Conservation (phyloP, 441 rosid species). For the Erodium moschatum region DNA sequence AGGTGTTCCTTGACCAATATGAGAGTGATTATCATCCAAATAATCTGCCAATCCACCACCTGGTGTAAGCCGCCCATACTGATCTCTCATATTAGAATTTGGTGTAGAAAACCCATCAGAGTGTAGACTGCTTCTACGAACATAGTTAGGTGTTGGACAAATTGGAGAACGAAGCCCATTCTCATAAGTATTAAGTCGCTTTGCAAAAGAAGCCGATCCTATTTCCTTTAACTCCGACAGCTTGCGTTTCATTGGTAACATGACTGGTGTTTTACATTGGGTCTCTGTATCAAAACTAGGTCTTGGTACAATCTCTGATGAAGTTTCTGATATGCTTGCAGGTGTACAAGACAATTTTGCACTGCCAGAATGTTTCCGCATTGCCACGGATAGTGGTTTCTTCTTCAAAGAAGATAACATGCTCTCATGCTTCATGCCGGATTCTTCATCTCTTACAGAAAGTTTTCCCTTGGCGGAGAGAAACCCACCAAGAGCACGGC, state of each 20-base stretch:
- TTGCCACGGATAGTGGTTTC: constrained; percentile 46
- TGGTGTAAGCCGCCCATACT: constrained; percentile 35
- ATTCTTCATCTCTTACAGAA: constrained; percentile 38
- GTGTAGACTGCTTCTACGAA: constrained; percentile 37
- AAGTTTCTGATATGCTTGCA: constrained; percentile 33
- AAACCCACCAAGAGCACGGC: constrained; percentile 66
- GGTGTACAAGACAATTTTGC: constrained; percentile 33
- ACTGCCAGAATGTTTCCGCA: constrained; percentile 32
- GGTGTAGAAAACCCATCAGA: constrained; percentile 59
- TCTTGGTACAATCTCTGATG: constrained; percentile 35
- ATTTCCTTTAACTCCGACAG: constrained; percentile 60
- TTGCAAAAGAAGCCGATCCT: constrained; percentile 44
- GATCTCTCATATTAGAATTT: constrained; percentile 36
- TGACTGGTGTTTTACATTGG: constrained; percentile 59
- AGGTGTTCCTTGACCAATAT: constrained; percentile 34
- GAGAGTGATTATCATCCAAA: constrained; percentile 50
- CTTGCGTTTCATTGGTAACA: constrained; percentile 71
- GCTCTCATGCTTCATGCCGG: constrained; percentile 37
- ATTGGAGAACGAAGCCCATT: constrained; percentile 58
- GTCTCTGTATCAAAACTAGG: constrained; percentile 42
- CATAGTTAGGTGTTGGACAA: constrained; percentile 45
- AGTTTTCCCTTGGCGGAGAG: constrained; percentile 45
- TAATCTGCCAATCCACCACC: constrained; percentile 31
- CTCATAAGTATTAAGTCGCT: constrained; percentile 61
- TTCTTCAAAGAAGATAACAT: constrained; percentile 49